Evolutionary conservation across 768 basidiomycete species (phyloP), one percentile per base, ranked within the genome.

Genomic region (Kwoniella dendrophila): DNA sequence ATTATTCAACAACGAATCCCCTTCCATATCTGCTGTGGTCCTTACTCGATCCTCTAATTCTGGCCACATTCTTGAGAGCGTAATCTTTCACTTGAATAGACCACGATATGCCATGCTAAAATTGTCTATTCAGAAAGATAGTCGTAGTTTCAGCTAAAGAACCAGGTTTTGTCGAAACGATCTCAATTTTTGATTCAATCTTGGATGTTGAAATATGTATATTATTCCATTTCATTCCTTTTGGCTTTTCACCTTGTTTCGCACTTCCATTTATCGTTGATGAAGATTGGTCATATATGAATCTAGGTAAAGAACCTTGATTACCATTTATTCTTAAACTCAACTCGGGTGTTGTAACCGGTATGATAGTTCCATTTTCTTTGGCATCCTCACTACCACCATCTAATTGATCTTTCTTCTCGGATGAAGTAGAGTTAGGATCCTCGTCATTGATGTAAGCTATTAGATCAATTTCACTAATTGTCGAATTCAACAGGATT

Each of bases 391-490:
- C 36, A 2, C 26, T 47, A 8, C 34, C 56, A 38, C 47, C 48
- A 8, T 22, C 24, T 20, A 40, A 14, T n/a, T 36, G 2, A 33
- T 20, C 47, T 1, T 36, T 34, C 1, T 11, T 29, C 2, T 26
- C 12, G 40, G 55, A 20, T 27, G 49, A 3, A 12, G 38, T 11
- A 12, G 61, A 56, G 8, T 20, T 22, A 22, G 64, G 44, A n/a
- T n/a, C n/a, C 14, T 38, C 20, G 34, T 69, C 64, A 43, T 55
- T 57, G 12, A 72, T 59, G 43, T 68, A 69, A 12, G 76, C 76
- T 22, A 72, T 74, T 16, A 77, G 34, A 47, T 77, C 76, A 14
- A 75, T 27, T 38, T 71, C 70, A 34, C 64, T 49, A 1, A 74
- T 74, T 11, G 67, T 62, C 4, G 60, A 43, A 14, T 71, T 64